Evolutionary conservation across 2,329 filamentous ascomycete species (phyloP).

Genomic region (Tolypocladium ophioglossoides): DNA sequence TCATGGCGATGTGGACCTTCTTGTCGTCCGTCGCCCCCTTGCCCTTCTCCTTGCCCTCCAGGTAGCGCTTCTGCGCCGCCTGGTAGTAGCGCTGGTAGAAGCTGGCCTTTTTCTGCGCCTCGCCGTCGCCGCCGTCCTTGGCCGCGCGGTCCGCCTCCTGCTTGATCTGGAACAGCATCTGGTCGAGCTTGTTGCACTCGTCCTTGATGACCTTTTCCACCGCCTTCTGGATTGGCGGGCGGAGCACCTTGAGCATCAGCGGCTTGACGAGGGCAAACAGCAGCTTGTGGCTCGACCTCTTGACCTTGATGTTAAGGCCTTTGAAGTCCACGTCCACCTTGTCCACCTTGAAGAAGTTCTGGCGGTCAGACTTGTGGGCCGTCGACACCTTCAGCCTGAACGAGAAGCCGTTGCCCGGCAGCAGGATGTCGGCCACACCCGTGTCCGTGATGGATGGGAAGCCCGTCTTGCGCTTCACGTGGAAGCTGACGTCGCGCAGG

Average conservation of each 20-base stretch:
- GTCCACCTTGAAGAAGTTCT: conserved; percentile 91
- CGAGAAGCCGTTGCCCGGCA: conserved; percentile 78
- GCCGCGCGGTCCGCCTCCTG: conserved; percentile 67
- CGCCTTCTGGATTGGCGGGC: conserved; percentile 75
- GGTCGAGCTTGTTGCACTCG: conserved; percentile 65
- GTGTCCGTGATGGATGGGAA: conserved; percentile 83
- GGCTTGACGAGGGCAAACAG: conserved; percentile 83
- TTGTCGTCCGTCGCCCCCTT: conserved; percentile 51
- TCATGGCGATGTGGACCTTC: conserved; percentile 45
- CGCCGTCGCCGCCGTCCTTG: conserved; percentile 36
- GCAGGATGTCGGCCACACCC: conserved; percentile 78
- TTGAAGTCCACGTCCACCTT: conserved; percentile 76
- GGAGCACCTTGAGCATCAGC: conserved; percentile 71
- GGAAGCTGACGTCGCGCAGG: conserved; percentile 81
- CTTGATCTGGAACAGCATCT: conserved; percentile 65
- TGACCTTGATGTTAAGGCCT: conserved; percentile 76
- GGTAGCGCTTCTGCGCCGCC: conserved; percentile 62
- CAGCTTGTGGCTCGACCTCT: conserved; percentile 91
- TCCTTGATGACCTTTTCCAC: conserved; percentile 85
- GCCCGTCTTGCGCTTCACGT: conserved; percentile 88
- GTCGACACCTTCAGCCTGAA: conserved; percentile 87
- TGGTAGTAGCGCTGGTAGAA: conserved; percentile 78
- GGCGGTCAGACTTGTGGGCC: conserved; percentile 61
- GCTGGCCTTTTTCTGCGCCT: conserved; percentile 66
- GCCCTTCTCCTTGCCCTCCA: conserved; percentile 70